A percentile compares a stretch with the other conserved stretches of the same genome.
Conservation (phyloP, 1,284 basidiomycete species). For the Singerocomus inundabilis region DNA sequence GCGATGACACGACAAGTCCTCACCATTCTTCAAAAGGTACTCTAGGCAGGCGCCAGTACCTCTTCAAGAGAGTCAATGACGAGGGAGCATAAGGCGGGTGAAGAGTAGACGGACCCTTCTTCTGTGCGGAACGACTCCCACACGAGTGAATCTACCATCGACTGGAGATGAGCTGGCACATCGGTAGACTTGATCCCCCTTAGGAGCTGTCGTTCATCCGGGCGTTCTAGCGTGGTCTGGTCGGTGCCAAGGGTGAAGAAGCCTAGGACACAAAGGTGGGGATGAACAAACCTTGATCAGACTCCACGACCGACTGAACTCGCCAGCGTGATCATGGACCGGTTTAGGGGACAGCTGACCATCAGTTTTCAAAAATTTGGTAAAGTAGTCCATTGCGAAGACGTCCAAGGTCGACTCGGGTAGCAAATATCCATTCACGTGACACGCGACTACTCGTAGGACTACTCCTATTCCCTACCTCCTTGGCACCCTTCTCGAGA, state of each 20-base stretch:
- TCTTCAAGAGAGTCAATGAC: conserved; percentile 41
- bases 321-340: conserved; percentile 60
- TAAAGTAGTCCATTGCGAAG: conserved; percentile 74
- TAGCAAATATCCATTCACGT: conserved; percentile 16
- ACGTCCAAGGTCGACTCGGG: background rate
- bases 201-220: conserved; percentile 79
- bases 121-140: conserved; percentile 81
- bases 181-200: conserved; percentile 81
- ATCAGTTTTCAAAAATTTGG: conserved; percentile 67
- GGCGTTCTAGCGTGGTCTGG: conserved; percentile 73
- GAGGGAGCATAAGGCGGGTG: background rate
- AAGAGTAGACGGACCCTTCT: conserved; percentile 65
- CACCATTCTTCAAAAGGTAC: conserved; percentile 87
- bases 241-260: conserved; percentile 4
- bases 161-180: conserved; percentile 74
- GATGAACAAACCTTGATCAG: conserved; percentile 56
- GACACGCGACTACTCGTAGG: conserved; percentile 2
- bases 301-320: conserved; percentile 74
- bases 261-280: background rate
- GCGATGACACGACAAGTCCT: conserved; percentile 11
- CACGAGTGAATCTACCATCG: conserved; percentile 87
- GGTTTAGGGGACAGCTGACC: conserved; percentile 51
- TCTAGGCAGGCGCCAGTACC: conserved; percentile 87
- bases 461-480: background rate
- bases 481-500: background rate